These are phyloP conservation scores for Acephala macrosclerotiorum DNA, from an alignment of 2,329 filamentous ascomycete species.

Conservation along the genomic window DNA sequence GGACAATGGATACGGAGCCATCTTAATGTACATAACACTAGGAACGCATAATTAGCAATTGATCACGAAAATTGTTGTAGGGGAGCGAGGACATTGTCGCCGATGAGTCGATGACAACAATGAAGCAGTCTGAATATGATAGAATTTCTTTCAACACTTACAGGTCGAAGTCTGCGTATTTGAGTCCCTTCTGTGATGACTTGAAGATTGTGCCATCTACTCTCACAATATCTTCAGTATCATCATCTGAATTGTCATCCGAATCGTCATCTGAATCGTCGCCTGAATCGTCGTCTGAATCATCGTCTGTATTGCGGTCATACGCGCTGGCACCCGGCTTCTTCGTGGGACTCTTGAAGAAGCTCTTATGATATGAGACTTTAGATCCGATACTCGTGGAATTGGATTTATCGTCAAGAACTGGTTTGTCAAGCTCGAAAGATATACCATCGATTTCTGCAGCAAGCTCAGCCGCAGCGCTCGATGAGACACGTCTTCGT, in stretches of 20 bases:
- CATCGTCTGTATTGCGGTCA: neutral
- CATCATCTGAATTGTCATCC: neutral
- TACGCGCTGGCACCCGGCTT: no score
- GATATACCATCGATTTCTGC: neutral
- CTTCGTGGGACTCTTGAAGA: no score
- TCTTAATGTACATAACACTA: constrained; percentile 44
- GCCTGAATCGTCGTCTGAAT: neutral
- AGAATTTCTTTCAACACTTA: no score
- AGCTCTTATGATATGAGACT: neutral
- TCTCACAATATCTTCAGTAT: constrained; percentile 14
- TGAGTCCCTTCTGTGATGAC: neutral
- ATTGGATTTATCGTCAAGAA: neutral
- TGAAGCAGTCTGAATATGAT: no score
- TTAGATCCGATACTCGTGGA: neutral
- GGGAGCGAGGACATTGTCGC: no score
- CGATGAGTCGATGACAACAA: no score
- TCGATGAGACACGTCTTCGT: neutral
- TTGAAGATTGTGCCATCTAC: neutral
- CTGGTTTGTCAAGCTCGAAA: neutral
- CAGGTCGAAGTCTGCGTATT: constrained; percentile 30
- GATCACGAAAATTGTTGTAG: no score
- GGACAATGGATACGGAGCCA: constrained; percentile 63
- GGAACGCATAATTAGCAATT: no score
- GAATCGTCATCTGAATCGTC: no score
- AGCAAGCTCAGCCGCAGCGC: neutral